phyloP scores from a whole-genome alignment of 2,329 filamentous ascomycete species.

The Aspergillus spinulosporus region DNA sequence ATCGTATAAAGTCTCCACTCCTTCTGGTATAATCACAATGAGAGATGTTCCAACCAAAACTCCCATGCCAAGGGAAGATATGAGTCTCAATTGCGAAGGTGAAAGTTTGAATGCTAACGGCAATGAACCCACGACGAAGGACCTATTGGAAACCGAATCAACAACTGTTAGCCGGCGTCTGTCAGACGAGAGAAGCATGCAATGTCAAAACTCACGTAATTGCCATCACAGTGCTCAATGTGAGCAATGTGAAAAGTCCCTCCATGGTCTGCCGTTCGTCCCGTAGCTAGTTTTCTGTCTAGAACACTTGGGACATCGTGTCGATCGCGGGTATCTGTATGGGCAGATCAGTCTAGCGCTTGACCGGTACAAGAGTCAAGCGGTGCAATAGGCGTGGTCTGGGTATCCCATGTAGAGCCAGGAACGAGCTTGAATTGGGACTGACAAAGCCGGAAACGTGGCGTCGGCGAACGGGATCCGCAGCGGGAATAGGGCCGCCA shows the following conservation, averaged over 20 bases:
- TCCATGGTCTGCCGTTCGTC: slow-evolving; percentile 53
- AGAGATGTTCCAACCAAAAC: slow-evolving; percentile 92
- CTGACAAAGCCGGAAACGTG: slow-evolving; percentile 21
- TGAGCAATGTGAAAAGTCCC: slow-evolving; percentile 65
- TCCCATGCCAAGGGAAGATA: slow-evolving; percentile 90
- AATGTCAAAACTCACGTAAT: slow-evolving; percentile 53
- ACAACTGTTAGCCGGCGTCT: slow-evolving; percentile 18
- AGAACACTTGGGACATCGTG: slow-evolving; percentile 33
- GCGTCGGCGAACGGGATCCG: slow-evolving; percentile 23
- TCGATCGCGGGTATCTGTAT: slow-evolving; percentile 17
- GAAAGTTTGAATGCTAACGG: slow-evolving; percentile 87
- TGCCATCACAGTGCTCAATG: slow-evolving; percentile 65
- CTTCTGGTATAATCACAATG: slow-evolving; percentile 96
- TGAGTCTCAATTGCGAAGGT: slow-evolving; percentile 79
- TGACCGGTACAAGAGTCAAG: background rate
- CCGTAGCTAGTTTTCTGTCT: slow-evolving; percentile 28
- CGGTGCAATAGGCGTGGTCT: background rate
- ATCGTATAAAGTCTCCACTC: slow-evolving; percentile 82
- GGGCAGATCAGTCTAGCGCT: background rate
- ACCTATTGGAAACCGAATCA: slow-evolving; percentile 56
- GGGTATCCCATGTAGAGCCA: background rate
- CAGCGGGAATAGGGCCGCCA: slow-evolving; percentile 16
- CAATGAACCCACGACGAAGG: slow-evolving; percentile 87
- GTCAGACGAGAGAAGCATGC: background rate
- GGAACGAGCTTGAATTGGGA: background rate